Evolutionary conservation across 352 stramenopile genomes (phyloP), one percentile per base, ranked within the genome.

Genomic region (Phytophthora macrochlamydospora): DNA sequence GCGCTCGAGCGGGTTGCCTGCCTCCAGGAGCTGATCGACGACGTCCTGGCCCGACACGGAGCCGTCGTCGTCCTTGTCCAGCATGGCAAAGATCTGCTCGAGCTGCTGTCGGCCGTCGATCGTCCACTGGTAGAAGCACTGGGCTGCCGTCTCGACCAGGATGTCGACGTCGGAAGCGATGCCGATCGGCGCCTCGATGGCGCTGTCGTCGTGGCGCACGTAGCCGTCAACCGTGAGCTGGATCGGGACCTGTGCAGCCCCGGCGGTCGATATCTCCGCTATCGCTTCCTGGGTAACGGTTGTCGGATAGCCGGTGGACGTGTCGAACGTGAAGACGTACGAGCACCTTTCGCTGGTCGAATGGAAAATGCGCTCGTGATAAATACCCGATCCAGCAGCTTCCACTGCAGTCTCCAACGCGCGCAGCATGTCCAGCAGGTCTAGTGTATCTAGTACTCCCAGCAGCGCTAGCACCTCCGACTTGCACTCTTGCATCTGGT

Each of bases 141-240:
- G 45, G 67, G 82, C 75, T 12, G 79, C 77, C 29, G 70, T 72
- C 48, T 85, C 77, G 7, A 85, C 60, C 59, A 83, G 73, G 42
- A 89, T 46, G 59, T 87, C 77, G 29, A 87, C 75, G 33, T 88
- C 77, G 48, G 79, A 85, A 57, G 86, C 85, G 65, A 89, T 77
- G 11, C 75, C 70, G 1, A 59, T 28, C 2, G 77, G 77, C 3
- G 76, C 61, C 24, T 75, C 64, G 35, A 81, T 76, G 40, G 12
- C 49, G 6, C 54, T 58, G 29, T 53, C 43, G 46, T 75, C 60
- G 18, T 73, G 78, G 48, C 69, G 66, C 7, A 77, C 9, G 56
- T 84, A 87, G 40, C 81, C 73, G 31, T 85, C 75, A 9, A 87
- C 67, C 31, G 75, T 62, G 50, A 84, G 48, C 35, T 65, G 52